These are phyloP conservation scores for Aspergillus viridinutans DNA, from an alignment of 2,329 filamentous ascomycete species.

Conservation along the genomic window DNA sequence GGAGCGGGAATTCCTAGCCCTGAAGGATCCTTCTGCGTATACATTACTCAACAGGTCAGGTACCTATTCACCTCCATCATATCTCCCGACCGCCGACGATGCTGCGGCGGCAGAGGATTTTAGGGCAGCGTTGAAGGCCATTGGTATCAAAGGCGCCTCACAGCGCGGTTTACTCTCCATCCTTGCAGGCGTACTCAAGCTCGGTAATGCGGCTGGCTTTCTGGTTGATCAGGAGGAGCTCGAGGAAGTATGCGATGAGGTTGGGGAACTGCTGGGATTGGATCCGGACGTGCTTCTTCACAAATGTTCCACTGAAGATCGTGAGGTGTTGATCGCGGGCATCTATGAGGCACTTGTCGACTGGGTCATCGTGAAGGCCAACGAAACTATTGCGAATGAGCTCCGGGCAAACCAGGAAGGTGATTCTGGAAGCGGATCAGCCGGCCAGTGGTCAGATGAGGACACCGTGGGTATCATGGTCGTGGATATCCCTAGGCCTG, in stretches of 20 bases:
- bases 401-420: slow-evolving; percentile 62
- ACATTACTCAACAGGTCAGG: slow-evolving; percentile 73
- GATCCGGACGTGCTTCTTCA: slow-evolving; percentile 76
- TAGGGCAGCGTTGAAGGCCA: slow-evolving; percentile 75
- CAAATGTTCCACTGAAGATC: slow-evolving; percentile 79
- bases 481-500: slow-evolving; percentile 75
- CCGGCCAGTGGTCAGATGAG: slow-evolving; percentile 64
- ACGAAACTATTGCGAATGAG: slow-evolving; percentile 74
- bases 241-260: slow-evolving; percentile 85
- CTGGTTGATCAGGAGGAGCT: slow-evolving; percentile 77
- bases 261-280: slow-evolving; percentile 76
- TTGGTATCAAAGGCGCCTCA: slow-evolving; percentile 85
- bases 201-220: slow-evolving; percentile 86
- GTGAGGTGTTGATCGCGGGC: slow-evolving; percentile 74
- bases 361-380: slow-evolving; percentile 87
- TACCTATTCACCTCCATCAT: slow-evolving; percentile 80
- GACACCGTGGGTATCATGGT: slow-evolving; percentile 87
- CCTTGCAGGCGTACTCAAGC: slow-evolving; percentile 79
- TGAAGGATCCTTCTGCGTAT: slow-evolving; percentile 75
- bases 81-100: slow-evolving; percentile 89
- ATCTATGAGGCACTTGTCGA: slow-evolving; percentile 93
- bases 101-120: slow-evolving; percentile 91
- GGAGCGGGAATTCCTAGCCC: slow-evolving; percentile 80
- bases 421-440: slow-evolving; percentile 60
- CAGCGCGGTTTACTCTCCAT: slow-evolving; percentile 81